Evolutionary conservation across 768 basidiomycete genomes (phyloP).

Genomic region (Macrolepiota albuminosa): DNA sequence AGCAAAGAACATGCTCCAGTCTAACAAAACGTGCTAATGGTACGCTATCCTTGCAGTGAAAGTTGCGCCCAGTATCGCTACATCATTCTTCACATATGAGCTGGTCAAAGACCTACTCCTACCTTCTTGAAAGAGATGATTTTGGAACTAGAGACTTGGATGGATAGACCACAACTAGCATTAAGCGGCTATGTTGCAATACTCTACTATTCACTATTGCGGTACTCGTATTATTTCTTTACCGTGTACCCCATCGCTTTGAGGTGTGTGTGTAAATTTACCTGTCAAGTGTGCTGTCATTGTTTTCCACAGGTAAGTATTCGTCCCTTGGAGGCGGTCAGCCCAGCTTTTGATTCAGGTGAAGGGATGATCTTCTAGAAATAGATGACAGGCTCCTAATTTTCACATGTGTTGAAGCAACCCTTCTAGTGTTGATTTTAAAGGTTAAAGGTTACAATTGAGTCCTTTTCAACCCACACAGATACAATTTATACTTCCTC

Average conservation of each 20-base stretch:
- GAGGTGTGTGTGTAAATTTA: not conserved
- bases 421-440: too few species aligned
- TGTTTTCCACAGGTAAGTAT: not conserved
- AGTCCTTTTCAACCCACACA: too few species aligned
- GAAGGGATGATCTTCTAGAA: not conserved
- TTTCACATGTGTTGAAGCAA: not conserved
- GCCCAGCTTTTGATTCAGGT: not conserved
- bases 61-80: slow-evolving; percentile 88
- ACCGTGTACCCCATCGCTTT: not conserved
- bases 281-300: not conserved
- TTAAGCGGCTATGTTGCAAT: not conserved
- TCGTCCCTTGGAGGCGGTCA: not conserved
- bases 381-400: not conserved
- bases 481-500: too few species aligned
- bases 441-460: too few species aligned
- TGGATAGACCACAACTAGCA: slow-evolving; percentile 11
- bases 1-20: slow-evolving; percentile 27
- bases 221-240: not conserved
- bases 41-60: slow-evolving; percentile 50
- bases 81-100: slow-evolving; percentile 83
- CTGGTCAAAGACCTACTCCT: slow-evolving; percentile 39
- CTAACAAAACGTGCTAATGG: slow-evolving; percentile 3
- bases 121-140: slow-evolving; percentile 18
- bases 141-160: slow-evolving; percentile 10
- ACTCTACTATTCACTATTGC: slow-evolving; percentile 3